phyloP scores from a whole-genome alignment of 2,329 filamentous ascomycete genomes.

The Aspergillus thermomutatus region DNA sequence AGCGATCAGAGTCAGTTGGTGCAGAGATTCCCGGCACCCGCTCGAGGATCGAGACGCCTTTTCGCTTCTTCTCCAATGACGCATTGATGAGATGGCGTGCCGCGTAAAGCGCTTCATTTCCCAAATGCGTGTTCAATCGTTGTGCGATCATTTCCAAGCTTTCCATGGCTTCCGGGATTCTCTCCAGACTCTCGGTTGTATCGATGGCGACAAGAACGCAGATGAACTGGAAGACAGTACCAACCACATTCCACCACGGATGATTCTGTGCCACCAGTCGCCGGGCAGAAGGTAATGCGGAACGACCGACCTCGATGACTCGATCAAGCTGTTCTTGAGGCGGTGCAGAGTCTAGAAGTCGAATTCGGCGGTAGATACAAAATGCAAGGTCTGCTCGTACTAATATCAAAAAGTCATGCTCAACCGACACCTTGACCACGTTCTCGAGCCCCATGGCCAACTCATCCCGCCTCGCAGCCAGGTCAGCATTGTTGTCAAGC shows the following conservation, averaged over 20 bases:
- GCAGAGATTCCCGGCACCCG: neutral
- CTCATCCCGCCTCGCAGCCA: neutral
- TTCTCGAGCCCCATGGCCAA: conserved; percentile 13
- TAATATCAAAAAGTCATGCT: conserved; percentile 31
- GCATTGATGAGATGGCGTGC: conserved; percentile 21
- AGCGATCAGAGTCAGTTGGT: neutral
- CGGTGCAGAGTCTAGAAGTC: conserved; percentile 36
- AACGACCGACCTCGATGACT: conserved; percentile 34
- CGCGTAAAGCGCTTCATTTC: conserved; percentile 32
- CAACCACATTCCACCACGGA: conserved; percentile 45
- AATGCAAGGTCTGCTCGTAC: conserved; percentile 28
- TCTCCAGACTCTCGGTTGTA: conserved; percentile 33
- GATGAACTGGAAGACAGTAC: conserved; percentile 42
- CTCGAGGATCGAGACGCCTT: conserved; percentile 20
- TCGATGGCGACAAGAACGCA: conserved; percentile 42
- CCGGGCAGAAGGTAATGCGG: conserved; percentile 32
- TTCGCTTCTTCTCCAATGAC: conserved; percentile 23
- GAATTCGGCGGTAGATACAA: conserved; percentile 40
- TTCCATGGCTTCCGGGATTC: conserved; percentile 36
- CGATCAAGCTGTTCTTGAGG: conserved; percentile 36
- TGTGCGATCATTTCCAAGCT: conserved; percentile 37
- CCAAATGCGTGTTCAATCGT: conserved; percentile 26
- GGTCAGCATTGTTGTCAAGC: neutral
- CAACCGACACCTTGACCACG: conserved; percentile 9
- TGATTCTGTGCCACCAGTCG: conserved; percentile 31